Evolutionary conservation across 768 basidiomycete species (phyloP), one percentile per base, ranked within the genome.

Genomic region (Cyathus striatus): DNA sequence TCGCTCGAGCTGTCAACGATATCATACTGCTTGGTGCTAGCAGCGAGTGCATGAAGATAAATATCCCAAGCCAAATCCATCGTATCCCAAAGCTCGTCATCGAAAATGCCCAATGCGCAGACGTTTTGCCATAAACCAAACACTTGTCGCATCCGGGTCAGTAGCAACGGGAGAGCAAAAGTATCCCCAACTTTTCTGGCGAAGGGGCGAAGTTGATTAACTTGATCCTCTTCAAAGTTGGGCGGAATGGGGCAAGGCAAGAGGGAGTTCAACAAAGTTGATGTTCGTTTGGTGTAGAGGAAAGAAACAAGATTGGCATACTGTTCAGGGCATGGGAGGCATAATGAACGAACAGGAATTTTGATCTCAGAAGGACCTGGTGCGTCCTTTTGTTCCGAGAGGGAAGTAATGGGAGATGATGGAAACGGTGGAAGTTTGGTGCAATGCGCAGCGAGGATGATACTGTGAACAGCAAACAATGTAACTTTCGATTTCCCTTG

Each of bases 91-190:
- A 90, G 62, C 17, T 66, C 66, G 24, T 76, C 71, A 49, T 88
- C 82, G 40, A 72, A 75, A 2, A 89, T 60, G 3, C 86, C 86
- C n/a, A 90, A 68, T 17, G 76, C 75, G 46, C 78, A 80, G 2
- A 73, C 75, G 54, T 90, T 89, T 45, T 75, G 69, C 84, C 86
- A 90, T 23, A 89, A 58, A 5, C 81, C 86, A 43, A 81, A 73
- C 26, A 87, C 72, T 25, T 56, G 62, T 40, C 66, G 59, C 4
- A 73, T 63, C 41, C 75, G 68, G 27, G 66, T 62, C 36, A 83
- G 59, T 6, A 88, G 66, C 12, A 68, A 72, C 22, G 64, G 66
- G 26, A 65, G 43, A 26, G 70, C 68, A 53, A 64, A 76, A 20
- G 65, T 72, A 52, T 50, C 46, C 3, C 67, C 70, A 5, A 77